phyloP scores from a whole-genome alignment of 305 asterid species.

The Fraxinus albicans region DNA sequence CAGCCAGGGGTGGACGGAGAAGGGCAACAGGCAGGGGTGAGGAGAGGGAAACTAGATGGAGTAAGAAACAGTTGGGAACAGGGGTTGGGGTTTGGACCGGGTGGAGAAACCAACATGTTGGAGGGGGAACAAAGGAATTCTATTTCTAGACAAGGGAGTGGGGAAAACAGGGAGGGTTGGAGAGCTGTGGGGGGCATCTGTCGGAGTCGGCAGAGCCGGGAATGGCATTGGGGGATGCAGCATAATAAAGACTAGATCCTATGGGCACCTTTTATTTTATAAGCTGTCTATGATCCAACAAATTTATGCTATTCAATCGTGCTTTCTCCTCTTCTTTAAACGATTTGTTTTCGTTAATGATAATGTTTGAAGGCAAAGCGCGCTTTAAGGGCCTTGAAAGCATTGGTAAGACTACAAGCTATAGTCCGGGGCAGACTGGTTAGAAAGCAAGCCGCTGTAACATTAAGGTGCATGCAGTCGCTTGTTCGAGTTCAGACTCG shows the following conservation, averaged over 20 bases:
- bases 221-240: not conserved
- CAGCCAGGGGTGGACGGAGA: not conserved
- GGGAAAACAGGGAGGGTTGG: not conserved
- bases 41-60: not conserved
- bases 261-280: not conserved
- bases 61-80: not conserved
- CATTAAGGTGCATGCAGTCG: constrained; percentile 90
- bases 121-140: not conserved
- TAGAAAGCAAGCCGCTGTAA: constrained; percentile 81
- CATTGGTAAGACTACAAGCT: constrained; percentile 86
- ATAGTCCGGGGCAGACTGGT: constrained; percentile 80
- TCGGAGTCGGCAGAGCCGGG: not conserved
- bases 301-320: not conserved
- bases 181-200: not conserved
- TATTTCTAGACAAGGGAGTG: not conserved
- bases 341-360: not conserved
- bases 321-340: not conserved
- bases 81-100: not conserved
- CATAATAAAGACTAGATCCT: not conserved
- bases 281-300: not conserved
- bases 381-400: constrained; percentile 83
- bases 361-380: constrained; percentile 61
- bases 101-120: not conserved
- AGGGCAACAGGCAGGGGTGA: not conserved
- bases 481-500: constrained; percentile 84